Evolutionary conservation across 345 rosid genomes (phyloP).

Genomic region (Erysimum cheiranthoides): DNA sequence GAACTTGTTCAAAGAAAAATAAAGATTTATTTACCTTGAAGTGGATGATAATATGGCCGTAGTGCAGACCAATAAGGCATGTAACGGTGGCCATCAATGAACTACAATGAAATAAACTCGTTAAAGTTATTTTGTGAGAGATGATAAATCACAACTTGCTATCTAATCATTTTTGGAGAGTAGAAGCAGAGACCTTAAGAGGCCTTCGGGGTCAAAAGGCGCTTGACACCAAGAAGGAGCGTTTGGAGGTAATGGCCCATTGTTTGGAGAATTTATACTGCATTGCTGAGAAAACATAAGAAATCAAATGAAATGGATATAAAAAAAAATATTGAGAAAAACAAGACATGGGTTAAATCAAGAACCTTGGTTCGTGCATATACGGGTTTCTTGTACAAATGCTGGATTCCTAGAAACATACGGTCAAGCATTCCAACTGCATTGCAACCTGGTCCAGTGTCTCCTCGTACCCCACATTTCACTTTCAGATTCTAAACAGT

Average conservation of each 20-base stretch:
- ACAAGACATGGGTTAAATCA: background rate
- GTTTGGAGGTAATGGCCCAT: slow-evolving; percentile 71
- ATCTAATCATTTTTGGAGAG: background rate
- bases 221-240: slow-evolving; percentile 98
- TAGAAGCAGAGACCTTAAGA: slow-evolving; percentile 63
- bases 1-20: background rate
- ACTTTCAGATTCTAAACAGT: slow-evolving; percentile 54
- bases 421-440: slow-evolving; percentile 89
- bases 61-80: slow-evolving; percentile 83
- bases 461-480: slow-evolving; percentile 75
- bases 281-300: slow-evolving; percentile 58
- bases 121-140: slow-evolving; percentile 11
- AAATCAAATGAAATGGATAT: slow-evolving; percentile 19
- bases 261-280: slow-evolving; percentile 73
- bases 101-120: slow-evolving; percentile 53
- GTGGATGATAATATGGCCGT: slow-evolving; percentile 80
- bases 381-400: slow-evolving; percentile 70
- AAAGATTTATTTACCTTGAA: slow-evolving; percentile 60
- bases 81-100: slow-evolving; percentile 83
- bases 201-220: slow-evolving; percentile 95
- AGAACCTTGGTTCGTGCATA: slow-evolving; percentile 69
- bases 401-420: slow-evolving; percentile 64
- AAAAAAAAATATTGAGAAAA: background rate
- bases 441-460: slow-evolving; percentile 87
- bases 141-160: slow-evolving; percentile 15